Base-by-base conservation (phyloP, 2,329 filamentous ascomycete genomes). In the Sarocladium brachiariae region DNA sequence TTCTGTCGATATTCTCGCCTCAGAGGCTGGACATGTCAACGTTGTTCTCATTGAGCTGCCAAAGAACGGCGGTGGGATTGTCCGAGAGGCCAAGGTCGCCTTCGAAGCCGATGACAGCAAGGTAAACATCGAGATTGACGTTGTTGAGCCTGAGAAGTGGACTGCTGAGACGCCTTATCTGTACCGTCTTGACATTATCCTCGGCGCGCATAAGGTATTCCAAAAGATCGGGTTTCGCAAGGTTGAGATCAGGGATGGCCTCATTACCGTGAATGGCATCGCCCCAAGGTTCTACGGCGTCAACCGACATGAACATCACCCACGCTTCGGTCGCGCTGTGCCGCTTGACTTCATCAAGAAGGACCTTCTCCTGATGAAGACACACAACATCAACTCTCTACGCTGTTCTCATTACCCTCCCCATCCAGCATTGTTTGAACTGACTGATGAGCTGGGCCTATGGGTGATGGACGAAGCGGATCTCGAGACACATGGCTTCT, bases 221-320 rank as follows among this genome's bases (percentile, higher is more conserved):
- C 81, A 85, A 46, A 71, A 69, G 4, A 66, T 86, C 11, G 84
- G 84, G 0, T 87, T 87, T 64, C 77, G 83, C 31, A 73, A 75
- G 46, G 76, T 85, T 2, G 80, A 86, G 63, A 70, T 85, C 50
- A 79, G 76, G 49, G 69, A 81, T 47, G 79, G 81, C 1, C 62
- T 83, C 35, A 70, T 85, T 56, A 71, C 71, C 19, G 80, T 87
- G 55, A 87, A 87, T 52, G 83, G 83, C 3, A 70, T 71, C 19
- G 69, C 76, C 1, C 73, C 87, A 46, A 71, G 78, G 2, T 71
- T 88, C 55, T 74, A 78, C 21, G 84, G 84, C 14, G 78, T 80
- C n/a, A 87, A 87, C 61, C 70, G 83, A 16, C 85, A 88, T 58
- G 85, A 89, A 51, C 84, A 88, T 57, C 83, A 88, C 57, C 81